Conservation (phyloP, 176 grass and related monocot genomes). For the Hsuehochloa calcarea region DNA sequence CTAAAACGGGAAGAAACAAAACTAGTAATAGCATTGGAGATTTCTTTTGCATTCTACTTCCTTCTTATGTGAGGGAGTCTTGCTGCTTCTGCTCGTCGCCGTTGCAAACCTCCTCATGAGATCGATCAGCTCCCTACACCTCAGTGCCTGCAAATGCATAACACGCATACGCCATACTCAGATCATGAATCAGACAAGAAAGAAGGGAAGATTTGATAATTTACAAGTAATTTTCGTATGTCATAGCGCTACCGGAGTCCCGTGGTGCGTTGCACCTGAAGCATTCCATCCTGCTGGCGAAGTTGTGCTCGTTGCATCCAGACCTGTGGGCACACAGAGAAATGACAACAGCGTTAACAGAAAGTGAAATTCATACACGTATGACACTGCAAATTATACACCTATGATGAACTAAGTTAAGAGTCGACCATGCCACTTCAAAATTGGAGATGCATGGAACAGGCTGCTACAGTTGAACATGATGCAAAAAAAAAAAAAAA, state of each 20-base stretch:
- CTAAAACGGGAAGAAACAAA: conserved; percentile 51
- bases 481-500: background rate
- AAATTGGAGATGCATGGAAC: background rate
- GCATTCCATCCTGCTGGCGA: conserved; percentile 91
- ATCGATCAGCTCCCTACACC: conserved; percentile 42
- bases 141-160: conserved; percentile 55
- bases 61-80: conserved; percentile 26
- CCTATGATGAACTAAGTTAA: background rate
- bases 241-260: conserved; percentile 70
- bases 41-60: conserved; percentile 49
- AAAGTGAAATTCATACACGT: background rate
- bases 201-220: conserved; percentile 28
- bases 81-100: conserved; percentile 21
- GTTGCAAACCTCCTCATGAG: background rate
- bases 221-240: conserved; percentile 50
- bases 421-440: no score
- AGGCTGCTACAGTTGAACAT: background rate
- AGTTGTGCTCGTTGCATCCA: conserved; percentile 99
- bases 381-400: background rate
- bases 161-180: background rate
- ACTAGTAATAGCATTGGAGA: conserved; percentile 47
- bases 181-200: background rate
- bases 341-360: background rate
- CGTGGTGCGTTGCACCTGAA: conserved; percentile 91
- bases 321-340: conserved; percentile 39